Evolutionary conservation across 805 yeast species (phyloP), one percentile per base, ranked within the genome.

Genomic region (Naumovozyma castellii): DNA sequence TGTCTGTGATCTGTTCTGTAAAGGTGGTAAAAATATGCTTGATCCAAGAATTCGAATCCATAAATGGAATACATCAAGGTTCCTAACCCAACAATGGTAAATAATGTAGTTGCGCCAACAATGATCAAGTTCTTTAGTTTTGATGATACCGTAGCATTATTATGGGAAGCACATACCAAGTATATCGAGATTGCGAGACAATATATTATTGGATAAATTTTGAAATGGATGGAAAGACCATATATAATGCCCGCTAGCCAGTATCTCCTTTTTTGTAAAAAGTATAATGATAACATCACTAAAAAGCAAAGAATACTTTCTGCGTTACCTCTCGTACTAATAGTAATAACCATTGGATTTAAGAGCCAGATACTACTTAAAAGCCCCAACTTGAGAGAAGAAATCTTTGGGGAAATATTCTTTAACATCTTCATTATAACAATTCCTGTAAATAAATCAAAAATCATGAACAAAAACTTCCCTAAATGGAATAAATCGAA

Each of bases 301-400:
- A 90, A 65, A 25, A 84, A 87, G 2, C 94, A 85, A 35, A 92
- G 61, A 1, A 92, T 69, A 45, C 96, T 87, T 54, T 92, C 98
- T 0, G 95, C 82, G 19, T 92, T 84, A 1, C 98, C 98, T 35
- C 98, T 69, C 0, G 97, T 86, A 47, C 90, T 79, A 36, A 92
- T 92, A 1, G 95, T 86, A 25, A 81, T 76, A 0, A 88, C 97
- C 92, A 92, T 84, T 13, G 98, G 97, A 57, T 92, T 92, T 49
- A 86, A 67, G 15, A 92, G 67, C 97, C 97, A 92, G 4, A 90
- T 63, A 2, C 80, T 60, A 10, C 78, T 59, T 32, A 78, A 66
- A 4, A 66, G 13, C 8, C 5, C 13, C 32, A 29, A n/a, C 15
- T 29, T 29, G 13, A 6, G 15, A n/a, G 13, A 9, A 8, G 32